Evolutionary conservation across 2,329 filamentous ascomycete species (phyloP).

Genomic region (Scedosporium apiospermum): DNA sequence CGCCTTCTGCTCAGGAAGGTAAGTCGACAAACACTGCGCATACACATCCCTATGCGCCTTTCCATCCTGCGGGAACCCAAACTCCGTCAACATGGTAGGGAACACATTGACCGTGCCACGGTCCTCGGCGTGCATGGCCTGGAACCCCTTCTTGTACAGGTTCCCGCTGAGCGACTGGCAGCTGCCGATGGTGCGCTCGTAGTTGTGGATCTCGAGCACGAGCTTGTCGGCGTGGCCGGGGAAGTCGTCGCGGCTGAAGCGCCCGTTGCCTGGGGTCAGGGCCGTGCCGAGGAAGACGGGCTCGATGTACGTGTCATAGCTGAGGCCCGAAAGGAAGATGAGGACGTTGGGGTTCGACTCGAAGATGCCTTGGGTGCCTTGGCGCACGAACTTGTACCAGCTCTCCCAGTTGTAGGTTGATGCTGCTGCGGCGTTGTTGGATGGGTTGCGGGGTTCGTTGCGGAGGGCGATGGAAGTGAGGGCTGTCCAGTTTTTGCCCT

Average conservation of each 20-base stretch:
- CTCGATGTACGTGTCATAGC: slow-evolving; percentile 44
- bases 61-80: slow-evolving; percentile 40
- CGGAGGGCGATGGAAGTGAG: slow-evolving; percentile 41
- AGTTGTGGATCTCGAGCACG: slow-evolving; percentile 53
- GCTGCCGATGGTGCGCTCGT: slow-evolving; percentile 38
- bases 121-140: slow-evolving; percentile 33
- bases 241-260: slow-evolving; percentile 37
- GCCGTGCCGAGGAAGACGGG: slow-evolving; percentile 39
- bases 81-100: slow-evolving; percentile 40
- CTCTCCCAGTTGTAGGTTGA: slow-evolving; percentile 44
- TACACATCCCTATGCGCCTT: slow-evolving; percentile 38
- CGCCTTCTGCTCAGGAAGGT: slow-evolving; percentile 35
- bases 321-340: slow-evolving; percentile 51
- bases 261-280: slow-evolving; percentile 33
- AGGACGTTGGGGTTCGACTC: slow-evolving; percentile 38
- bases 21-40: slow-evolving; percentile 39
- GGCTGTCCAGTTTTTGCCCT: slow-evolving; percentile 37
- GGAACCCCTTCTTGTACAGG: slow-evolving; percentile 42
- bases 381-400: slow-evolving; percentile 42
- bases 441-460: slow-evolving; percentile 41
- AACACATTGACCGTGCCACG: slow-evolving; percentile 25
- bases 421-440: slow-evolving; percentile 19
- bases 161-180: slow-evolving; percentile 36
- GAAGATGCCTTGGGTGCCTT: slow-evolving; percentile 40
- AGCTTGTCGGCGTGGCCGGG: slow-evolving; percentile 41